phyloP scores from a whole-genome alignment of 2,329 filamentous ascomycete species.

The Sarocladium brachiariae region DNA sequence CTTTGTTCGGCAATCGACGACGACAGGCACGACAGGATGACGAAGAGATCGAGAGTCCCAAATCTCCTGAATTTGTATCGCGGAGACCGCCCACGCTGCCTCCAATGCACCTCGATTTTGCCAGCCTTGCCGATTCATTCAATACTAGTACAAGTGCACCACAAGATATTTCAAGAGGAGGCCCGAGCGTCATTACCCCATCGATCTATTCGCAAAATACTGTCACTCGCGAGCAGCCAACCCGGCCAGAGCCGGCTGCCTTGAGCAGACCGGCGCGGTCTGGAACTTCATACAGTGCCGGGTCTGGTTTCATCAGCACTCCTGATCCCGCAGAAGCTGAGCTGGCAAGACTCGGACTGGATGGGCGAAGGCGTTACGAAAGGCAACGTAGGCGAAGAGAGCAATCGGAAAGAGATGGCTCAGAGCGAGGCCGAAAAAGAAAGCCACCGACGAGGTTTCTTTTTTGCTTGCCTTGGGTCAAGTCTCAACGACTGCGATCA shows the following conservation, averaged over 20 bases:
- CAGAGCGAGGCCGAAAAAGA: constrained; percentile 13
- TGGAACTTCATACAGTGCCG: not conserved
- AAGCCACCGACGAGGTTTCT: constrained; percentile 35
- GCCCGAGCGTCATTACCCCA: not conserved
- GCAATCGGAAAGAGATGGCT: constrained; percentile 16
- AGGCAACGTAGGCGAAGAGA: constrained; percentile 29
- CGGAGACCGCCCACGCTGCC: constrained; percentile 30
- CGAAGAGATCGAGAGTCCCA: constrained; percentile 34
- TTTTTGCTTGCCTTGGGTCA: constrained; percentile 49
- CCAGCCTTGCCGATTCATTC: constrained; percentile 29
- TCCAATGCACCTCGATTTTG: constrained; percentile 34
- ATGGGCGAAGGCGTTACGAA: not conserved
- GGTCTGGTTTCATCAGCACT: constrained; percentile 11
- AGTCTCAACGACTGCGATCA: constrained; percentile 44
- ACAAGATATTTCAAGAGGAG: not conserved
- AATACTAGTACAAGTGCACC: constrained; percentile 24
- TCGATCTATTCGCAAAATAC: not conserved
- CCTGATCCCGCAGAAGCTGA: constrained; percentile 43
- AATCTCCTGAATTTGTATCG: constrained; percentile 33
- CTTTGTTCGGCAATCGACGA: not conserved
- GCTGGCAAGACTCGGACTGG: constrained; percentile 24
- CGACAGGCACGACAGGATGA: constrained; percentile 11
- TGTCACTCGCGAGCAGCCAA: constrained; percentile 16
- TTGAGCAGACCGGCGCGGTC: not conserved
- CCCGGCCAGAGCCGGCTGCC: constrained; percentile 12